phyloP scores from a whole-genome alignment of 2,329 filamentous ascomycete genomes.

The Stagonosporopsis chrysanthemi region DNA sequence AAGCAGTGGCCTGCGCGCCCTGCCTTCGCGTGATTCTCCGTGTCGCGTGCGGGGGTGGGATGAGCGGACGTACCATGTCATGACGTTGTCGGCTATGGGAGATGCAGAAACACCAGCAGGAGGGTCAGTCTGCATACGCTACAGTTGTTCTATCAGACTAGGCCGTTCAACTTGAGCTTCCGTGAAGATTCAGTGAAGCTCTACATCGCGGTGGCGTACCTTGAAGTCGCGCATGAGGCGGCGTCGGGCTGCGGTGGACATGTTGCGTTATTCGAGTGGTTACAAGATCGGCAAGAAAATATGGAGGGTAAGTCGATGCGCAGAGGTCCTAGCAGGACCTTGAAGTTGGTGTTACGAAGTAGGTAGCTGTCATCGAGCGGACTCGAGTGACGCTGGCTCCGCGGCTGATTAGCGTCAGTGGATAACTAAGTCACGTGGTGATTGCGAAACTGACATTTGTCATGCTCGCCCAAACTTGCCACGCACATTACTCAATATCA shows the following conservation, averaged over 20 bases:
- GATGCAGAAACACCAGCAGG: slow-evolving; percentile 96
- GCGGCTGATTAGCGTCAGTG: slow-evolving; percentile 5
- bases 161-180: neutral
- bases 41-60: slow-evolving; percentile 43
- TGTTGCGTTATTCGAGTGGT: slow-evolving; percentile 48
- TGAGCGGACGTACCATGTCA: slow-evolving; percentile 77
- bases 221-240: slow-evolving; percentile 99
- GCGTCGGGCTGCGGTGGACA: slow-evolving; percentile 94
- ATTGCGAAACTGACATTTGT: slow-evolving; percentile 8
- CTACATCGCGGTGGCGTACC: slow-evolving; percentile 61
- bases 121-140: slow-evolving; percentile 99
- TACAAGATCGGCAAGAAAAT: neutral
- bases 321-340: neutral
- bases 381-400: slow-evolving; percentile 13
- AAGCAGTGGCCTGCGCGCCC: neutral
- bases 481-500: slow-evolving; percentile 1
- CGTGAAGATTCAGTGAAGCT: neutral
- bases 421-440: slow-evolving; percentile 17
- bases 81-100: slow-evolving; percentile 94
- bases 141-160: slow-evolving; percentile 26
- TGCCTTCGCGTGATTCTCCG: neutral
- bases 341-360: slow-evolving; percentile 2
- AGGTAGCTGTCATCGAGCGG: neutral
- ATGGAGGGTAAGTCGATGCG: neutral
- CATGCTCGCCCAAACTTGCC: neutral